Evolutionary conservation across 345 rosid genomes (phyloP), one percentile per base, ranked within the genome.

Genomic region (Gossypium raimondii): DNA sequence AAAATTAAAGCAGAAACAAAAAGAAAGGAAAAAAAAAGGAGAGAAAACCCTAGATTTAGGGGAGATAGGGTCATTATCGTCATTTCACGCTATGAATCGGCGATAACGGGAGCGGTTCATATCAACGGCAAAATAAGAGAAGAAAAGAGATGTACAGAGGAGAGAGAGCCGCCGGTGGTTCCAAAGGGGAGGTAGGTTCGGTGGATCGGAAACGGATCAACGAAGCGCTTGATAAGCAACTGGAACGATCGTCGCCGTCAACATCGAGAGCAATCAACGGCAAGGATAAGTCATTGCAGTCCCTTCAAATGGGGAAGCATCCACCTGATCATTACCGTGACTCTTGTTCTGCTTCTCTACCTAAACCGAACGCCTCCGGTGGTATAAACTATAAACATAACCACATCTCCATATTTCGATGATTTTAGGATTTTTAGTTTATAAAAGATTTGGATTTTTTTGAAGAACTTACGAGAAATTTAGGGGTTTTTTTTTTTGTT

Each of bases 161-260:
- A 72, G 91, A 88, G 7, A 81, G 96, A 78, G 89, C 86, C 45
- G 64, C 65, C 4, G 88, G 83, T 53, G 86, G 84, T 52, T 87
- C 92, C 73, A 92, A 88, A 85, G 72, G 89, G 52, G 98, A 88
- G 80, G 82, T 82, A 34, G 85, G 72, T 13, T 38, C 77, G 18
- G 86, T 82, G 76, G 93, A 92, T 89, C 97, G 95, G 78, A 92
- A 92, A 83, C 91, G 92, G 78, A 86, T 89, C 85, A 88, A 86
- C 76, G 95, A 91, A 50, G 84, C 88, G 34, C 87, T 90, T 14
- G 93, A 90, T 70, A 86, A 85, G 84, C 93, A 87, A 67, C 87
- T 89, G 43, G 90, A 90, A 77, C 92, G 94, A 29, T 86, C 98
- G 52, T 88, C 97, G 47, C 89, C 92, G 3, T 94, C 98, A 61